These are phyloP conservation scores for Gossypium davidsonii DNA, from an alignment of 441 rosid genomes.

Conservation along the genomic window DNA sequence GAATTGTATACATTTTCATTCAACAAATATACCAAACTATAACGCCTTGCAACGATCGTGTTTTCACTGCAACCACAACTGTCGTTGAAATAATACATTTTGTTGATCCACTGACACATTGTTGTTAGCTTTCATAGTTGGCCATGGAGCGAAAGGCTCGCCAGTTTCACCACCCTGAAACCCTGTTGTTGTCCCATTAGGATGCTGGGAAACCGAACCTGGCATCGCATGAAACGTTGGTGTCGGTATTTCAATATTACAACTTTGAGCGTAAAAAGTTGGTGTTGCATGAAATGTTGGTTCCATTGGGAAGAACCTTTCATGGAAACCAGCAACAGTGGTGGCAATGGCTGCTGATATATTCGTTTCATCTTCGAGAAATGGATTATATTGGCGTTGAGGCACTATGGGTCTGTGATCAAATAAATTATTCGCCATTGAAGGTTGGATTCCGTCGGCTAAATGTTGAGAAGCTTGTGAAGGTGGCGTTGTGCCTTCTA, in stretches of 20 bases:
- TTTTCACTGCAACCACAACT: slow-evolving; percentile 64
- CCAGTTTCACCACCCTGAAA: slow-evolving; percentile 11
- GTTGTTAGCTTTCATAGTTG: background rate
- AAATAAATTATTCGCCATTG: background rate
- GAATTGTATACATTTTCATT: background rate
- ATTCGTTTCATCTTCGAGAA: slow-evolving; percentile 39
- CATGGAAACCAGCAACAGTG: background rate
- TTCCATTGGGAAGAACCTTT: slow-evolving; percentile 16
- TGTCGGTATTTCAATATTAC: background rate
- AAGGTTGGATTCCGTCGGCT: slow-evolving; percentile 15
- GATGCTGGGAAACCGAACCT: slow-evolving; percentile 27
- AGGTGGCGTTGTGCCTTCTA: slow-evolving; percentile 26
- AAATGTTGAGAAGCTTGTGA: slow-evolving; percentile 11
- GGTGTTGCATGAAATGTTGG: slow-evolving; percentile 22
- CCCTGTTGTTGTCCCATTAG: slow-evolving; percentile 8
- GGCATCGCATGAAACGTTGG: slow-evolving; percentile 45
- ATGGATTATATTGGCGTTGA: slow-evolving; percentile 52
- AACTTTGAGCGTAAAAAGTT: background rate
- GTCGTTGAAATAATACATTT: slow-evolving; percentile 44
- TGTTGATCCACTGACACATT: slow-evolving; percentile 30
- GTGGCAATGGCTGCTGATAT: background rate
- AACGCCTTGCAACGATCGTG: slow-evolving; percentile 55
- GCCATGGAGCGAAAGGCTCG: slow-evolving; percentile 52
- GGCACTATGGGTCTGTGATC: slow-evolving; percentile 12
- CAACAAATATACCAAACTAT: slow-evolving; percentile 18